Evolutionary conservation across 805 yeast species (phyloP).

Genomic region (Lipomyces oligophaga): DNA sequence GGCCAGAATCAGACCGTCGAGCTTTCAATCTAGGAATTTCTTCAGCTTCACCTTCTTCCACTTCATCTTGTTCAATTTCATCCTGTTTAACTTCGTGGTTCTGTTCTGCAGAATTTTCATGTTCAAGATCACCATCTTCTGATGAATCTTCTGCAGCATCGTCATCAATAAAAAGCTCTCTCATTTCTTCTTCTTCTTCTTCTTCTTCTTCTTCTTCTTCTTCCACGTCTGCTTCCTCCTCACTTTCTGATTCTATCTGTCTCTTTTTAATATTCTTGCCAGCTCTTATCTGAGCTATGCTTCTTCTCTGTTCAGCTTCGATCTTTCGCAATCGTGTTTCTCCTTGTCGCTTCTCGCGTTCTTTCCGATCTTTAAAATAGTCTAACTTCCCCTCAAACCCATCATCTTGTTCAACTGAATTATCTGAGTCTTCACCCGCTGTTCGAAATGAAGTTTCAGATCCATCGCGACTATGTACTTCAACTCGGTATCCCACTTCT

Average conservation of each 20-base stretch:
- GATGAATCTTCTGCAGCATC: constrained; percentile 9
- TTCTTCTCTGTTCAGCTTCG: neutral
- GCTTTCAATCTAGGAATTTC: too few species aligned
- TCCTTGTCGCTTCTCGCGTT: constrained; percentile 21
- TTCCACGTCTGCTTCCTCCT: constrained; percentile 10
- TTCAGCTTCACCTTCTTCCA: constrained; percentile 1
- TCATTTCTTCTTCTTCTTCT: constrained; percentile 11
- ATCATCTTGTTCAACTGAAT: neutral
- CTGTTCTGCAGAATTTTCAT: too few species aligned
- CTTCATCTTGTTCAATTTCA: constrained; percentile 10
- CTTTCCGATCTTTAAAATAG: constrained; percentile 17
- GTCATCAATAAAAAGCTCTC: constrained; percentile 9
- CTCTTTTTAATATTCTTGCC: too few species aligned
- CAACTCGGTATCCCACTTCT: neutral
- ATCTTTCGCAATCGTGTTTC: constrained; percentile 4
- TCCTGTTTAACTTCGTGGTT: too few species aligned
- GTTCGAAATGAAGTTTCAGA: neutral
- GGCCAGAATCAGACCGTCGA: too few species aligned
- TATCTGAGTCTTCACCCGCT: constrained; percentile 9
- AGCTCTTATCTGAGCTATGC: too few species aligned
- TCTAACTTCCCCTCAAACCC: constrained; percentile 15
- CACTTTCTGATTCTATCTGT: neutral
- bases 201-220: constrained; percentile 4
- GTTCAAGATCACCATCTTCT: too few species aligned
- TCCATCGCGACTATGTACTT: too few species aligned